Conservation (phyloP, 176 grass and related monocot genomes). For the Metroxylon sagu region DNA sequence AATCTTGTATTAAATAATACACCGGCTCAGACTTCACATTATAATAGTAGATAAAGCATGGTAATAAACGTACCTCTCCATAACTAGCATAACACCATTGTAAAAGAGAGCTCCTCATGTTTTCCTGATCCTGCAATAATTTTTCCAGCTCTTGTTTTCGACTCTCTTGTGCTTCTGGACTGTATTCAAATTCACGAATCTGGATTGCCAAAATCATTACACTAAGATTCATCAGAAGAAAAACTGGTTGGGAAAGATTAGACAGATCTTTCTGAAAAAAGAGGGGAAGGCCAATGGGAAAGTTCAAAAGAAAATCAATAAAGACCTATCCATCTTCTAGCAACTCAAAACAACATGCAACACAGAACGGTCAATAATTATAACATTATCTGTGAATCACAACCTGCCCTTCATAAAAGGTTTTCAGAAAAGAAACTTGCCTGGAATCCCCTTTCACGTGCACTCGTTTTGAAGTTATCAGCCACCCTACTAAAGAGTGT, state of each 20-base stretch:
- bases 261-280: no score
- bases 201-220: constrained; percentile 12
- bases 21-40: no score
- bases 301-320: no score
- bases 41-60: no score
- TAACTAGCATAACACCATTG: constrained; percentile 98
- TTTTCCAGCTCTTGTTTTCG: constrained; percentile 86
- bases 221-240: no score
- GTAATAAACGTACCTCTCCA: constrained; percentile 55
- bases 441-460: constrained; percentile 91
- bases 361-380: no score
- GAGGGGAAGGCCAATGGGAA: no score
- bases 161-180: constrained; percentile 73
- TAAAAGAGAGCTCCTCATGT: constrained; percentile 64
- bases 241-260: no score
- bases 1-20: no score
- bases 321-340: no score
- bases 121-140: constrained; percentile 70
- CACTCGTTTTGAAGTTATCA: constrained; percentile 81
- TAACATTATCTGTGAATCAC: not conserved
- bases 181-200: constrained; percentile 90
- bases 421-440: constrained; percentile 23
- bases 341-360: no score
- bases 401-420: not conserved
- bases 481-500: constrained; percentile 82